Base-by-base conservation (phyloP, 495 filamentous ascomycete genomes). In the Xylaria grammica region DNA sequence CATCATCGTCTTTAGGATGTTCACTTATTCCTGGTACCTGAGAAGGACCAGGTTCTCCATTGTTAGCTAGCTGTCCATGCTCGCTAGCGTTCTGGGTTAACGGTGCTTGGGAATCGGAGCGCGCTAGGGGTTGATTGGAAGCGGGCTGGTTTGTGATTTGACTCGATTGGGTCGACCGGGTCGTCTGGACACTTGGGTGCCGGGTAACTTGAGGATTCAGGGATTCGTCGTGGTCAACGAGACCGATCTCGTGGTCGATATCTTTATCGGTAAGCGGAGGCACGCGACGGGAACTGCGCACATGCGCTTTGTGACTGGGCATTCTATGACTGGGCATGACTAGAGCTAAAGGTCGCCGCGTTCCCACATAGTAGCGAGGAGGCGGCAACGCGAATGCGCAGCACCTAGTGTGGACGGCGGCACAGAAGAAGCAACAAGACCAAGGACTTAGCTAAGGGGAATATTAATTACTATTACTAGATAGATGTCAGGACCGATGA, bases 221-320 rank as follows among this genome's bases (percentile, higher is more conserved):
- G 17, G 62, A 44, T 20, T 57, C 26, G 5, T 73, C 69, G 59
- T 79, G 78, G 71, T 89, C 84, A 63, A 86, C 75, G 19, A 90
- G 81, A 45, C 60, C 72, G 65, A 90, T 90, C 72, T 85, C 82
- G 71, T 87, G 86, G 60, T 89, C 87, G 67, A 85, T 85, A 67
- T 87, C 82, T 66, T 74, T 78, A 65, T 84, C 82, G 68, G 79
- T 78, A 51, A 82, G 77, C 29, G 76, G 72, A 59, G 76, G 69
- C 15, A 73, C 79, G 70, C 83, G 83, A 68, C 82, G 82, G 62
- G 78, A 81, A 26, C 75, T 79, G 66, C 70, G 72, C 68, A 74
- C 26, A 64, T 73, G 78, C 65, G 75, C 75, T 67, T 67, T 77
- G 67, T 77, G 76, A 57, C 67, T 78, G 68, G 74, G 76, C 81